Evolutionary conservation across 306 rosid species (phyloP).

Genomic region (Alnus glutinosa): DNA sequence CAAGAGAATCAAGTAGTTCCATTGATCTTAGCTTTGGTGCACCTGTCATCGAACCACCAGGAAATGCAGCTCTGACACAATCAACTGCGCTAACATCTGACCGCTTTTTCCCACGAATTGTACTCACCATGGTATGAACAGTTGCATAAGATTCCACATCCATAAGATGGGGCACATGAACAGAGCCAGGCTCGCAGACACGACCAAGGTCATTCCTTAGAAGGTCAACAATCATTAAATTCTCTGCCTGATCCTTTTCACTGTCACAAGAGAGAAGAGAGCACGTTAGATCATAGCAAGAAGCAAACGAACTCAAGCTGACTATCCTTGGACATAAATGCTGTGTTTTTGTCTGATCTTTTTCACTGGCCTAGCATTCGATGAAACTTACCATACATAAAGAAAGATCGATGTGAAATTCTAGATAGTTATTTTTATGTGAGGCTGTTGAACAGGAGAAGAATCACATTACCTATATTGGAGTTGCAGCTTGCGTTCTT

Average conservation of each 20-base stretch:
- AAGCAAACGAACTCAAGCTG: background rate
- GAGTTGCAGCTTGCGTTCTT: constrained; percentile 61
- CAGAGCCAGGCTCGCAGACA: constrained; percentile 92
- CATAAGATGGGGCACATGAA: constrained; percentile 91
- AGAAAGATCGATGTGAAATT: background rate
- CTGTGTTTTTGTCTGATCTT: background rate
- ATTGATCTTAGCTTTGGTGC: constrained; percentile 97
- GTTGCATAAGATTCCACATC: constrained; percentile 90
- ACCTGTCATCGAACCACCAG: constrained; percentile 98
- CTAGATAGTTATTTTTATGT: background rate
- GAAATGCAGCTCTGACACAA: constrained; percentile 91
- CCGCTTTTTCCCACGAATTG: constrained; percentile 78
- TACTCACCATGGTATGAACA: constrained; percentile 97
- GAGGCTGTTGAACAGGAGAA: constrained; percentile 8
- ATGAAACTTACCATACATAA: background rate
- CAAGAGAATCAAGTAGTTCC: constrained; percentile 86
- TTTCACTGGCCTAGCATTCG: background rate
- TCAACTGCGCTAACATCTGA: constrained; percentile 59
- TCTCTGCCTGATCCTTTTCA: constrained; percentile 96
- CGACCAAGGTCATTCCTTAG: constrained; percentile 97
- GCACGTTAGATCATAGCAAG: constrained; percentile 19
- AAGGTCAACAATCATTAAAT: constrained; percentile 97
- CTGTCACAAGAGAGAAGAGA: constrained; percentile 37
- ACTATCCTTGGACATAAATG: background rate
- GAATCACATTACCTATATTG: constrained; percentile 67